phyloP scores from a whole-genome alignment of 345 rosid species.

The Mangifera indica region DNA sequence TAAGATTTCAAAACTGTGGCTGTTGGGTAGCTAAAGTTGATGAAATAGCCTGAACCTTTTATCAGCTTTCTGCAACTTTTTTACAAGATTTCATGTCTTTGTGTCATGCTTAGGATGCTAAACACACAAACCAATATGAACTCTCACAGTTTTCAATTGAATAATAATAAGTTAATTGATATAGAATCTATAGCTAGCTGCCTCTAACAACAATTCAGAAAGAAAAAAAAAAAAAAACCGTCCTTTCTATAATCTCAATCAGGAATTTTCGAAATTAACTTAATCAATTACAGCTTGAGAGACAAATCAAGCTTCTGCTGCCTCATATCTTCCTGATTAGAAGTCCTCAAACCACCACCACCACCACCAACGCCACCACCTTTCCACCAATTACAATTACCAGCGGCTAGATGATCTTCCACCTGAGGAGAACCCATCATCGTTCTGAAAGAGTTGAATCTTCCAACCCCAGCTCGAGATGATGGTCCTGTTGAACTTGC shows the following conservation, averaged over 20 bases:
- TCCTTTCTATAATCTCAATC: conserved; percentile 20
- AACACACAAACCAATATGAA: background rate
- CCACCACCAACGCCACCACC: conserved; percentile 7
- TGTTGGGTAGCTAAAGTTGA: background rate
- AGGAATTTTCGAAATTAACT: conserved; percentile 11
- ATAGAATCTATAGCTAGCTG: conserved; percentile 21
- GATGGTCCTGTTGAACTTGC: conserved; percentile 17
- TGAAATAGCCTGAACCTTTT: background rate
- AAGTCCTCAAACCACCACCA: conserved; percentile 22
- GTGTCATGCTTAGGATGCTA: background rate
- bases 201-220: no score
- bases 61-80: background rate
- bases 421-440: conserved; percentile 30
- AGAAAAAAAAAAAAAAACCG: no score
- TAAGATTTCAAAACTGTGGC: background rate
- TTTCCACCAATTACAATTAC: conserved; percentile 29
- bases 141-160: background rate
- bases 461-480: conserved; percentile 31
- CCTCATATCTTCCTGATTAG: conserved; percentile 44
- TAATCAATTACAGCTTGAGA: conserved; percentile 46
- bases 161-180: background rate
- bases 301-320: conserved; percentile 63
- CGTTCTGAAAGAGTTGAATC: conserved; percentile 39
- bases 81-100: background rate
- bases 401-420: conserved; percentile 17